phyloP scores from a whole-genome alignment of 2,329 filamentous ascomycete species.

The Pseudocercospora pini-densiflorae region DNA sequence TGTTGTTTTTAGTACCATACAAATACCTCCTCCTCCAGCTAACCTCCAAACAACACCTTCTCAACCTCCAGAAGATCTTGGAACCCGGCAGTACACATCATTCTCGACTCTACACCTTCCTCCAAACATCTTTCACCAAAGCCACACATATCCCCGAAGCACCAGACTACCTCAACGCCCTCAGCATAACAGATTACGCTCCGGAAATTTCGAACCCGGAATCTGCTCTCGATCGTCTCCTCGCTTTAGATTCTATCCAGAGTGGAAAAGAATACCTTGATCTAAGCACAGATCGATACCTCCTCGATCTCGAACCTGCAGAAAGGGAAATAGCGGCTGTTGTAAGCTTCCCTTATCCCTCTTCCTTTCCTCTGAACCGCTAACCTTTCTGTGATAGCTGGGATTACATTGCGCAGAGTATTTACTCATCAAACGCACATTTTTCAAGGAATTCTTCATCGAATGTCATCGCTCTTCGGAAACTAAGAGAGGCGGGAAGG shows the following conservation, averaged over 20 bases:
- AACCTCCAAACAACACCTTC: background rate
- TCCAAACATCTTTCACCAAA: slow-evolving; percentile 24
- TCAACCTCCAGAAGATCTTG: background rate
- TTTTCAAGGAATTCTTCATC: slow-evolving; percentile 26
- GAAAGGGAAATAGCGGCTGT: slow-evolving; percentile 28
- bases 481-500: slow-evolving; percentile 15
- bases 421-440: slow-evolving; percentile 32
- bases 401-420: slow-evolving; percentile 29
- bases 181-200: slow-evolving; percentile 29
- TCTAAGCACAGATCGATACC: slow-evolving; percentile 29
- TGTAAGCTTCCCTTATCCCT: slow-evolving; percentile 3
- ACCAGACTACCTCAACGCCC: slow-evolving; percentile 29
- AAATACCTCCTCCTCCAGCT: background rate
- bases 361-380: background rate
- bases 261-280: background rate
- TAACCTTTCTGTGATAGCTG: background rate
- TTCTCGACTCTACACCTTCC: slow-evolving; percentile 24
- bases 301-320: slow-evolving; percentile 22
- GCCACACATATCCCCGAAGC: slow-evolving; percentile 27
- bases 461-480: slow-evolving; percentile 18
- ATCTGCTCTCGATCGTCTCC: slow-evolving; percentile 22
- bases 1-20: background rate
- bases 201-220: slow-evolving; percentile 25
- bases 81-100: slow-evolving; percentile 11
- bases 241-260: slow-evolving; percentile 4